Evolutionary conservation across 352 stramenopile genomes (phyloP).

Genomic region (Blastocystis sp.): DNA sequence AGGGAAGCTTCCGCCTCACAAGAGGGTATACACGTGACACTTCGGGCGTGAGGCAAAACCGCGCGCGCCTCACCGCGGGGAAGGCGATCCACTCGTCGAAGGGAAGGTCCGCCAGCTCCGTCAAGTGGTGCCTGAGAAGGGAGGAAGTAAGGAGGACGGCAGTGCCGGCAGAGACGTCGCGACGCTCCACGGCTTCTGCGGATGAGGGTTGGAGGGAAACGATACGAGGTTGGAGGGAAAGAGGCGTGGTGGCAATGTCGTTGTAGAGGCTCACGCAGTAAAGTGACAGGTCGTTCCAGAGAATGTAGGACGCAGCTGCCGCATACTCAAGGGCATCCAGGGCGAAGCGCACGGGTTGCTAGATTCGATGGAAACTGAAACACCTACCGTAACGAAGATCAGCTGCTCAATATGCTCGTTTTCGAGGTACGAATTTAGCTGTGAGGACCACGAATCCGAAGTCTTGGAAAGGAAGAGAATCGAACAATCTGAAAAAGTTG

Average conservation of each 20-base stretch:
- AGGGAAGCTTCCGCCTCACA: background rate
- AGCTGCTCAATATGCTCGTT: constrained; percentile 4
- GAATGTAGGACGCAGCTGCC: constrained; percentile 29
- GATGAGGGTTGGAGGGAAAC: background rate
- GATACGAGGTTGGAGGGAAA: background rate
- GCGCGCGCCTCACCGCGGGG: background rate
- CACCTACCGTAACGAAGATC: background rate
- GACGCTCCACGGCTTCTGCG: background rate
- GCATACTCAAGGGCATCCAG: constrained; percentile 30
- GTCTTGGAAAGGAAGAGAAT: background rate
- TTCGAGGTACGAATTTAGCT: background rate
- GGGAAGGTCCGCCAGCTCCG: background rate
- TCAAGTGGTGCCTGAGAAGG: background rate
- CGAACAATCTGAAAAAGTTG: background rate
- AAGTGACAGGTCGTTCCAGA: constrained; percentile 41
- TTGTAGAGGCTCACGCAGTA: background rate
- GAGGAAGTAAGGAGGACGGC: background rate
- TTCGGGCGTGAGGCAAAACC: constrained; percentile 8
- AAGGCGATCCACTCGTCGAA: constrained; percentile 20
- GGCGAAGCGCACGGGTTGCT: constrained; percentile 12
- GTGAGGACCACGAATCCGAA: background rate
- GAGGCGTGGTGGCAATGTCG: background rate
- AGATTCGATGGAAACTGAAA: background rate
- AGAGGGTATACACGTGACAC: background rate
- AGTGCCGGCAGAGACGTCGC: background rate